Conservation (phyloP, 2,329 filamentous ascomycete species). For the Metarhizium humberi region DNA sequence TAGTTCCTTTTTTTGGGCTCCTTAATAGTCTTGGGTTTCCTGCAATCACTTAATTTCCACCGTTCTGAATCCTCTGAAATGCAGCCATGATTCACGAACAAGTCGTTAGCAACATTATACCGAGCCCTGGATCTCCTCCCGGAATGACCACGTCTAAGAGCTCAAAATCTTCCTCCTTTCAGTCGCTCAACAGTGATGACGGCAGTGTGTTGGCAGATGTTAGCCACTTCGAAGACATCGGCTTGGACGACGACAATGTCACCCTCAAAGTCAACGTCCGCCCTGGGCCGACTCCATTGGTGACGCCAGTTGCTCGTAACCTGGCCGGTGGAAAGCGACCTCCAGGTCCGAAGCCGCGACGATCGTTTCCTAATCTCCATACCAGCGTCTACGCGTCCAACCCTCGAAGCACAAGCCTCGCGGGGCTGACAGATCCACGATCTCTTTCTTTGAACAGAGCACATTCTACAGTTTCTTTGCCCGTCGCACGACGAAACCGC, state of each 20-base stretch:
- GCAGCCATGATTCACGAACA: constrained; percentile 27
- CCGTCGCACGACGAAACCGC: constrained; percentile 31
- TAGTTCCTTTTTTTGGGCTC: too few species aligned
- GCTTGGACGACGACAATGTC: constrained; percentile 55
- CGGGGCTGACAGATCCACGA: constrained; percentile 26
- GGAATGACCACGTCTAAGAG: constrained; percentile 78
- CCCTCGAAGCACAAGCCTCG: constrained; percentile 40
- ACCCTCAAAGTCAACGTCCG: constrained; percentile 41
- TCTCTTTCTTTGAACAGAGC: constrained; percentile 17
- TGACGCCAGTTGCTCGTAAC: constrained; percentile 14
- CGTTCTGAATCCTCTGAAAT: constrained; percentile 12
- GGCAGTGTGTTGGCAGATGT: constrained; percentile 62
- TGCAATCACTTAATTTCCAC: neutral
- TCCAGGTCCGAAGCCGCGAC: constrained; percentile 24
- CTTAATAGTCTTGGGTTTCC: too few species aligned
- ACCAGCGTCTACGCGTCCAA: constrained; percentile 36
- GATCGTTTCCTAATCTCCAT: constrained; percentile 35
- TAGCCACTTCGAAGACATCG: constrained; percentile 88
- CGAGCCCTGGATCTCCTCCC: constrained; percentile 27
- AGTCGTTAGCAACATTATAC: constrained; percentile 15
- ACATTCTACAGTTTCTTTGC: constrained; percentile 27
- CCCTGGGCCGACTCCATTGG: constrained; percentile 15
- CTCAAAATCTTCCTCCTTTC: constrained; percentile 83
- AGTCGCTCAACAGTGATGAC: constrained; percentile 69
- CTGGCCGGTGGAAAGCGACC: constrained; percentile 20